Conservation (phyloP, 768 basidiomycete species). For the Mycena crocata region DNA sequence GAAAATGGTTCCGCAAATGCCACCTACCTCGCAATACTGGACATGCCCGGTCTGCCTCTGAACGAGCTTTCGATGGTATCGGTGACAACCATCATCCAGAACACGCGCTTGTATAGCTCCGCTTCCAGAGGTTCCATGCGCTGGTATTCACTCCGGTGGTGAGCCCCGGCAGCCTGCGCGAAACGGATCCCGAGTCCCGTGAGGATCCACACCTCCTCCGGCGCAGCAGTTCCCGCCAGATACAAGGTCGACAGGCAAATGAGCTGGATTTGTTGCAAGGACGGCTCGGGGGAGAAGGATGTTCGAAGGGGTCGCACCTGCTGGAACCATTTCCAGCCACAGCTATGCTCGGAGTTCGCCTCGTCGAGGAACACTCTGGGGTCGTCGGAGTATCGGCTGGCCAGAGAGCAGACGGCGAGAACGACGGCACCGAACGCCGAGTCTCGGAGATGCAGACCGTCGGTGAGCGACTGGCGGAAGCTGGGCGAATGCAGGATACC, state of each 20-base stretch:
- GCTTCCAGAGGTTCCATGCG: no score
- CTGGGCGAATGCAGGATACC: slow-evolving; percentile 77
- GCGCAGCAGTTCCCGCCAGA: slow-evolving; percentile 51
- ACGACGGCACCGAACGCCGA: slow-evolving; percentile 65
- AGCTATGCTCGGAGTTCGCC: no score
- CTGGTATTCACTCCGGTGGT: no score
- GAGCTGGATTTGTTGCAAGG: slow-evolving; percentile 77
- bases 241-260: slow-evolving; percentile 53
- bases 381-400: slow-evolving; percentile 64
- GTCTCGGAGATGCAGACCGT: slow-evolving; percentile 61
- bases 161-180: no score
- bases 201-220: slow-evolving; percentile 66
- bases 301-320: slow-evolving; percentile 72
- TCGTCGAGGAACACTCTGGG: no score
- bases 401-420: slow-evolving; percentile 74
- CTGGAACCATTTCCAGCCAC: no score
- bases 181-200: slow-evolving; percentile 67
- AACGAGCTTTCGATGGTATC: slow-evolving; percentile 1
- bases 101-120: slow-evolving; percentile 34
- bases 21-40: background rate
- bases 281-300: slow-evolving; percentile 64
- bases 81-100: slow-evolving; percentile 1
- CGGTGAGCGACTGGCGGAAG: slow-evolving; percentile 62
- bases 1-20: background rate
- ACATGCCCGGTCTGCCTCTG: slow-evolving; percentile 9